Percentiles rank a stretch among this genome's conserved stretches.
Evolutionary conservation across 2,329 filamentous ascomycete species (phyloP).

Genomic region (Colletotrichum sp.): DNA sequence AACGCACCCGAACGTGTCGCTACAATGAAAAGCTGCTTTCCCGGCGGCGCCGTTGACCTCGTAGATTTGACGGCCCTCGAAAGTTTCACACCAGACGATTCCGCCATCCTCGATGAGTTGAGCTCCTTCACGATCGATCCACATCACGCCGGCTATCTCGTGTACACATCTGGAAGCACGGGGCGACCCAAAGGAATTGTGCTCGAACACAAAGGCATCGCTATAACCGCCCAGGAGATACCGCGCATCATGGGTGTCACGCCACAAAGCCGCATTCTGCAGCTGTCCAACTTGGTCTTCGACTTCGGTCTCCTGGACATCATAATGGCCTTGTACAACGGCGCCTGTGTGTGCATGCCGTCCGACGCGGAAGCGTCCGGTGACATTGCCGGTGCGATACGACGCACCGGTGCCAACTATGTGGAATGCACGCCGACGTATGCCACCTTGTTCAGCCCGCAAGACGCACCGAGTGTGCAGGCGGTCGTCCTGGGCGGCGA

Average conservation of each 20-base stretch:
- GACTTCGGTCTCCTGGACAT: not conserved
- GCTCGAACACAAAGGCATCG: not conserved
- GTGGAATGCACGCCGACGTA: not conserved
- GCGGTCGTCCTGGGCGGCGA: not conserved
- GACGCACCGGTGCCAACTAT: not conserved
- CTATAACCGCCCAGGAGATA: not conserved
- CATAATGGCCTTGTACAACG: not conserved
- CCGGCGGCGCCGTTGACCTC: not conserved
- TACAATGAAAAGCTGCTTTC: not conserved
- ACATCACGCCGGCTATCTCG: not conserved
- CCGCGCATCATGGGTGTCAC: not conserved
- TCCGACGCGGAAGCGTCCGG: not conserved
- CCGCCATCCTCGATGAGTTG: rapidly evolving
- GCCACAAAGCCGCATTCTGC: not conserved
- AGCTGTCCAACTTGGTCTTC: not conserved
- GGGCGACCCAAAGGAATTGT: not conserved
- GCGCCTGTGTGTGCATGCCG: not conserved
- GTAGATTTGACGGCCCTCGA: not conserved
- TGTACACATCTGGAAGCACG: not conserved
- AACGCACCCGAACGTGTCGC: rapidly evolving
- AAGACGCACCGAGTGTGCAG: not conserved
- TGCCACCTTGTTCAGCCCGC: not conserved
- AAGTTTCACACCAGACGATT: rapidly evolving
- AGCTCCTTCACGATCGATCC: not conserved
- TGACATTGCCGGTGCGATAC: not conserved